Percentiles rank a stretch among this genome's conserved stretches.
phyloP scores from a whole-genome alignment of 2,329 filamentous ascomycete genomes.

The Paramyrothecium sp. region DNA sequence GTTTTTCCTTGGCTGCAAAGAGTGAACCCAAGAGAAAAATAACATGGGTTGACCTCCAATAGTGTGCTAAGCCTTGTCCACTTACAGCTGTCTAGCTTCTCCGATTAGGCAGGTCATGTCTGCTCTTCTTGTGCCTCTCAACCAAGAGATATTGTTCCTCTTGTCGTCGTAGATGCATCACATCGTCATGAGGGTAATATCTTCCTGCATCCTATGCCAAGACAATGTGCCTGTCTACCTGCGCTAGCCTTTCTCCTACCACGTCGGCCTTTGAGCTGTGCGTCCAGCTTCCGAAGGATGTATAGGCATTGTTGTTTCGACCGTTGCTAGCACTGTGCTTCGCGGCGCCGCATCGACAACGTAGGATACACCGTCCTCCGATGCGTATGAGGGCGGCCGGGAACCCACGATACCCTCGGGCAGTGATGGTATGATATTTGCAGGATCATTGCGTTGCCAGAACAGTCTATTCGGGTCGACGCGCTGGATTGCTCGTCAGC shows the following conservation, averaged over 20 bases:
- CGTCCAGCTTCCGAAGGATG: slow-evolving; percentile 47
- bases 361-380: slow-evolving; percentile 73
- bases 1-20: too few relatives aligned
- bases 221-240: neutral
- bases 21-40: neutral
- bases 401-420: slow-evolving; percentile 23
- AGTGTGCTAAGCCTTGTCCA: neutral
- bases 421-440: slow-evolving; percentile 17
- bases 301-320: slow-evolving; percentile 37
- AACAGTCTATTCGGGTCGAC: slow-evolving; percentile 80
- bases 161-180: too few relatives aligned
- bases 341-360: slow-evolving; percentile 65
- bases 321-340: slow-evolving; percentile 48
- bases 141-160: too few relatives aligned
- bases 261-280: slow-evolving; percentile 15
- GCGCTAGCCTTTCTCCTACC: neutral
- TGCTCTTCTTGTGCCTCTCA: neutral
- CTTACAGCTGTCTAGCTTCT: neutral
- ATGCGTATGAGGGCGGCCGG: slow-evolving; percentile 73
- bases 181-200: too few relatives aligned
- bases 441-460: slow-evolving; percentile 67
- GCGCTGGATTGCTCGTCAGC: slow-evolving; percentile 43
- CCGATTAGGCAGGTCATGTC: neutral
- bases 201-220: too few relatives aligned
- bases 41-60: neutral